These are phyloP conservation scores for Kockovaella imperatae DNA, from an alignment of 768 basidiomycete species.

Conservation along the genomic window DNA sequence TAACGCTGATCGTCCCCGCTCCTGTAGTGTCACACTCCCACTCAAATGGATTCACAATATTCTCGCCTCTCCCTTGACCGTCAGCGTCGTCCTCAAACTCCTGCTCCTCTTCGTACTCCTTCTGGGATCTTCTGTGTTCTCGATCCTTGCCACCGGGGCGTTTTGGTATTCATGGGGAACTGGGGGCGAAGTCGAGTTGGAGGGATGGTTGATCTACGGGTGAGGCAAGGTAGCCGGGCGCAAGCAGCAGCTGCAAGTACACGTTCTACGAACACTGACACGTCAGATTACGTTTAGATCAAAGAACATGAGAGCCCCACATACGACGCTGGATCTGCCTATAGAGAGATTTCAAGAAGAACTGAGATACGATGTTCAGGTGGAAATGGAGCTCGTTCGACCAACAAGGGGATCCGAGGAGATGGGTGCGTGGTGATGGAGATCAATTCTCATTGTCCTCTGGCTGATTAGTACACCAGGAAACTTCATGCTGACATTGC, in stretches of 20 bases:
- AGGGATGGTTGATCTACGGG: constrained; percentile 44
- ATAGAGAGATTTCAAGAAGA: constrained; percentile 31
- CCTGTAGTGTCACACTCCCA: constrained; percentile 34
- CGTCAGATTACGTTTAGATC: constrained; percentile 16
- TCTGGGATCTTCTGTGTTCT: constrained; percentile 30
- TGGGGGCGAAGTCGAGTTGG: constrained; percentile 33
- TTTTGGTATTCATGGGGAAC: constrained; percentile 42
- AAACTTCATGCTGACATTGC: constrained; percentile 42
- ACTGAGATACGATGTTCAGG: constrained; percentile 40
- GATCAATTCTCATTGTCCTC: background rate
- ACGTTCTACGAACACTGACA: background rate
- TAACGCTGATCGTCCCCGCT: background rate
- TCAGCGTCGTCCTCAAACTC: constrained; percentile 32
- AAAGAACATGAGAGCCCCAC: constrained; percentile 32
- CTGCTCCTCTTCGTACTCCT: constrained; percentile 26
- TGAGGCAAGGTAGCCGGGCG: no score
- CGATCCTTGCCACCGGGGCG: constrained; percentile 33
- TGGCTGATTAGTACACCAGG: constrained; percentile 16
- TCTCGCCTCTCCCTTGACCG: constrained; percentile 34
- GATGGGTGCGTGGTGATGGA: constrained; percentile 24
- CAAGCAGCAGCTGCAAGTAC: no score
- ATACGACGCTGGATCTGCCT: constrained; percentile 28
- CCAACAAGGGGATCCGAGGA: constrained; percentile 20
- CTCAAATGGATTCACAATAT: constrained; percentile 24
- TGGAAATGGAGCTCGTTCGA: constrained; percentile 43